Evolutionary conservation across 305 asterid species (phyloP).

Genomic region (Fraxinus greggii): DNA sequence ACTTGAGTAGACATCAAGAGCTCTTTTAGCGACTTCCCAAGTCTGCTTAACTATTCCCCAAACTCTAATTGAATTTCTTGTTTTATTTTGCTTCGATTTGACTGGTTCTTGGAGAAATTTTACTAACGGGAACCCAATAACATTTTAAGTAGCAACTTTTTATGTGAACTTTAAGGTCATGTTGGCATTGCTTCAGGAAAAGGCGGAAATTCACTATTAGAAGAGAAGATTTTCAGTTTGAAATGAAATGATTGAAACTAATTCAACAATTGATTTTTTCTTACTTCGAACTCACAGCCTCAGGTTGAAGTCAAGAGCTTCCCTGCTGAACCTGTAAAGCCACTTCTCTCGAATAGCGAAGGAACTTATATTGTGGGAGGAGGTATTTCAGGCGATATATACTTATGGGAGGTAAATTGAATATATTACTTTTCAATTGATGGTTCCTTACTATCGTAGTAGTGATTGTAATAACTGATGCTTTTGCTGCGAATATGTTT

Average conservation of each 20-base stretch:
- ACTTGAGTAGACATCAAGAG: neutral
- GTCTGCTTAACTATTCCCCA: neutral
- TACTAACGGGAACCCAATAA: neutral
- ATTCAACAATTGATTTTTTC: neutral
- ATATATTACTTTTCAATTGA: neutral
- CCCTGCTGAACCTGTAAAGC: conserved; percentile 66
- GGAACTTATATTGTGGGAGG: conserved; percentile 86
- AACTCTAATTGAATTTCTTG: neutral
- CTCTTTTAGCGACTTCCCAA: neutral
- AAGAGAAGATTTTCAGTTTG: neutral
- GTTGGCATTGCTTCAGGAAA: neutral
- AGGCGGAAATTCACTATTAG: neutral
- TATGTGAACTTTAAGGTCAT: neutral
- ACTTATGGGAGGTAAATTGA: conserved; percentile 80
- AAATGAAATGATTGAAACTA: neutral
- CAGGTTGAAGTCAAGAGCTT: conserved; percentile 82
- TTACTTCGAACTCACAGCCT: conserved; percentile 47
- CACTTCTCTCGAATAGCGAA: conserved; percentile 63
- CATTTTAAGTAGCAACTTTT: neutral
- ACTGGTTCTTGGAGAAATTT: neutral
- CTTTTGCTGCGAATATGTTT: neutral
- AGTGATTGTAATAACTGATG: conserved; percentile 9
- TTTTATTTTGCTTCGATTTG: neutral
- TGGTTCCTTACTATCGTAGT: conserved; percentile 5
- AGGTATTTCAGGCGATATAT: conserved; percentile 73